phyloP scores from a whole-genome alignment of 2,329 filamentous ascomycete species.

The Nothophoma quercina region DNA sequence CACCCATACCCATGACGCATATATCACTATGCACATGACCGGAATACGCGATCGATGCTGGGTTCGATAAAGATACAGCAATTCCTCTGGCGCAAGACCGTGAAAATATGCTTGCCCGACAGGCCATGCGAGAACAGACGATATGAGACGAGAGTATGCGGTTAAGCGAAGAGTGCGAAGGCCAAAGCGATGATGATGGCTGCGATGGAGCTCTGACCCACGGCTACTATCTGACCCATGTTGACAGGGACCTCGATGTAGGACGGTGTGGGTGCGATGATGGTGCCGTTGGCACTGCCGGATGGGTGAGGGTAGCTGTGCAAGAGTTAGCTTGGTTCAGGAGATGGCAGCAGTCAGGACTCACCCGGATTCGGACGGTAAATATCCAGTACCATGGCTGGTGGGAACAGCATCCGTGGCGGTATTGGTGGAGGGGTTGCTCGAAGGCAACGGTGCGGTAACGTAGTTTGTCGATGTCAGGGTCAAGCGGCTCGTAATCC shows the following conservation, averaged over 20 bases:
- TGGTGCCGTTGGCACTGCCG: slow-evolving; percentile 31
- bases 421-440: slow-evolving; percentile 20
- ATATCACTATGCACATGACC: slow-evolving; percentile 31
- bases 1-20: slow-evolving; percentile 21
- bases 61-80: slow-evolving; percentile 29
- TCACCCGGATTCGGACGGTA: slow-evolving; percentile 39
- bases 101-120: slow-evolving; percentile 20
- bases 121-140: slow-evolving; percentile 2
- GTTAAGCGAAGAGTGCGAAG: slow-evolving; percentile 38
- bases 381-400: slow-evolving; percentile 25
- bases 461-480: slow-evolving; percentile 31
- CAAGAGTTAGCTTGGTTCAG: slow-evolving; percentile 2
- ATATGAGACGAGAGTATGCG: background rate
- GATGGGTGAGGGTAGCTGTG: slow-evolving; percentile 27
- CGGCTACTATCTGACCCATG: slow-evolving; percentile 29
- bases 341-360: slow-evolving; percentile 1
- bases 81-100: slow-evolving; percentile 21
- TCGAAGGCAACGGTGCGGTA: slow-evolving; percentile 19
- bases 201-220: slow-evolving; percentile 33
- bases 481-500: slow-evolving; percentile 37
- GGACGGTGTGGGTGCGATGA: slow-evolving; percentile 34
- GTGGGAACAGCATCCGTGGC: slow-evolving; percentile 29
- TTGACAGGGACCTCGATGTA: slow-evolving; percentile 35
- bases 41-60: slow-evolving; percentile 25
- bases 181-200: slow-evolving; percentile 38